Evolutionary conservation across 2,329 filamentous ascomycete genomes (phyloP).

Genomic region (Lasiodiplodia citricola): DNA sequence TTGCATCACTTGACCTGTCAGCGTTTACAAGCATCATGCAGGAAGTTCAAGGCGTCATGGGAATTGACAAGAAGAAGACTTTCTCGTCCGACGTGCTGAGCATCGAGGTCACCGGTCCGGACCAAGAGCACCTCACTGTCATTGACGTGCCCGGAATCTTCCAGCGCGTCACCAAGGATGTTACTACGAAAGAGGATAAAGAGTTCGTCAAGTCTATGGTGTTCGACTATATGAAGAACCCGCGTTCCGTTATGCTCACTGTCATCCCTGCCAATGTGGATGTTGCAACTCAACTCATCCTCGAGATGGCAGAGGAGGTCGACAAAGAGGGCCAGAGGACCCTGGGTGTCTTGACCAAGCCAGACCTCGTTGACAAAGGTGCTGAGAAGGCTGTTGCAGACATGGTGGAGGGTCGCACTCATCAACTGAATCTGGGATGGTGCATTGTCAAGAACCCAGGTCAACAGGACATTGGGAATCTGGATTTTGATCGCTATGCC

Average conservation of each 20-base stretch:
- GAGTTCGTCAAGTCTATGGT: conserved; percentile 35
- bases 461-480: conserved; percentile 32
- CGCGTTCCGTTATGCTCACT: conserved; percentile 39
- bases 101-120: conserved; percentile 50
- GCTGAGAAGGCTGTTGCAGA: conserved; percentile 48
- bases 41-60: conserved; percentile 58
- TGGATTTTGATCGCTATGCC: conserved; percentile 33
- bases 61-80: conserved; percentile 34
- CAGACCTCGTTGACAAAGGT: conserved; percentile 41
- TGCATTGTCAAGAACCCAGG: conserved; percentile 59
- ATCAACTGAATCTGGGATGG: conserved; percentile 56
- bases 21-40: conserved; percentile 31
- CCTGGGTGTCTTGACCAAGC: conserved; percentile 46
- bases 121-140: conserved; percentile 48
- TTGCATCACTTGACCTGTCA: conserved; percentile 30
- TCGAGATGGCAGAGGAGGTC: conserved; percentile 45
- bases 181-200: conserved; percentile 34
- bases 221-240: conserved; percentile 36
- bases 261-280: conserved; percentile 43
- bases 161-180: conserved; percentile 34
- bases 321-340: conserved; percentile 42
- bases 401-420: conserved; percentile 46
- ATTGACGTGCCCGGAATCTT: conserved; percentile 57
- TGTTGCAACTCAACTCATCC: conserved; percentile 53
- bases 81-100: conserved; percentile 51